Evolutionary conservation across 2,329 filamentous ascomycete genomes (phyloP).

Genomic region (Blastomyces silverae): DNA sequence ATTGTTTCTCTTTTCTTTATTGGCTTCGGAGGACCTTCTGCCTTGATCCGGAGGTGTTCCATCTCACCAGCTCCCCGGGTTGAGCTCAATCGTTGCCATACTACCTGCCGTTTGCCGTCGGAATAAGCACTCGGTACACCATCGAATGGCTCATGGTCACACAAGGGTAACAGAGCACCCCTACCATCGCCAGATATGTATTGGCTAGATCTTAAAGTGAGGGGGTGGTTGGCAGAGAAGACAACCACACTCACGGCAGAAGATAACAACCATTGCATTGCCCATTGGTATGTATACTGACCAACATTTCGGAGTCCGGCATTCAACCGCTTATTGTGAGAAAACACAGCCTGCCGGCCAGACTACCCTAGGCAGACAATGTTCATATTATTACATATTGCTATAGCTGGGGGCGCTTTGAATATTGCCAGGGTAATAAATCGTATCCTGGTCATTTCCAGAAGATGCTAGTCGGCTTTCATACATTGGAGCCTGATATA

Average conservation of each 20-base stretch:
- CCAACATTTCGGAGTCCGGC: background rate
- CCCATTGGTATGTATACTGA: background rate
- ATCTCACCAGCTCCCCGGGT: constrained; percentile 48
- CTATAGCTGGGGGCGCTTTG: too few species aligned
- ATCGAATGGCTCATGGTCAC: constrained; percentile 34
- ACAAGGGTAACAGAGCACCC: constrained; percentile 51
- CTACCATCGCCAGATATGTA: constrained; percentile 46
- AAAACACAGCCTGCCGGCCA: background rate
- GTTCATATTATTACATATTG: background rate
- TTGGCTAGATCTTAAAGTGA: constrained; percentile 50
- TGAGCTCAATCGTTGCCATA: constrained; percentile 54
- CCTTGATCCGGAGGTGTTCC: constrained; percentile 56
- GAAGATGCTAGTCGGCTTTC: too few species aligned
- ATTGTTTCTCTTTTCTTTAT: background rate
- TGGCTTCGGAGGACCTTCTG: background rate
- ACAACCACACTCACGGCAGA: constrained; percentile 15
- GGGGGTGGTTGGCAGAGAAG: constrained; percentile 16
- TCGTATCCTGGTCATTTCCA: too few species aligned
- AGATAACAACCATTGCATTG: background rate
- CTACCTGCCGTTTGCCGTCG: constrained; percentile 2
- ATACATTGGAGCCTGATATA: background rate
- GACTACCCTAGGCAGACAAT: background rate
- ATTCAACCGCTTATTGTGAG: background rate
- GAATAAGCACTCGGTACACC: too few species aligned
- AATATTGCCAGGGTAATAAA: too few species aligned